These are phyloP conservation scores for Camelina laxa DNA, from an alignment of 345 rosid genomes.

Conservation along the genomic window DNA sequence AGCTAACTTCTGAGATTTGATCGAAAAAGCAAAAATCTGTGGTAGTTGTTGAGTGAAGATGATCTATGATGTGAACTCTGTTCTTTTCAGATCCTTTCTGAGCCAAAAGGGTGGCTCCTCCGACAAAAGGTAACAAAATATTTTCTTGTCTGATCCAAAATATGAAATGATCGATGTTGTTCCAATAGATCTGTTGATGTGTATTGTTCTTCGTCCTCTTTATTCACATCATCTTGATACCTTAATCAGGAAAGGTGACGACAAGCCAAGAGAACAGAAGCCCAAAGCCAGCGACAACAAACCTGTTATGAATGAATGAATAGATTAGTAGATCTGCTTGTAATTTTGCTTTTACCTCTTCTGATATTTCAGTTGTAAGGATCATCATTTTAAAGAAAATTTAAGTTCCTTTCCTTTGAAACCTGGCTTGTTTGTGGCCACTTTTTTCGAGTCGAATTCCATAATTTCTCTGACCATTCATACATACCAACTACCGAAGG, in stretches of 20 bases:
- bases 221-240: neutral
- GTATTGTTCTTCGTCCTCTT: neutral
- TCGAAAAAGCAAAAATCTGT: neutral
- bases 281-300: slow-evolving; percentile 95
- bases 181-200: neutral
- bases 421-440: neutral
- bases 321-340: slow-evolving; percentile 20
- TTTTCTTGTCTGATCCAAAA: slow-evolving; percentile 2
- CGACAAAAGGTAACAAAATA: slow-evolving; percentile 69
- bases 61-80: slow-evolving; percentile 98
- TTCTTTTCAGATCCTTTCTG: slow-evolving; percentile 88
- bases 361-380: neutral
- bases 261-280: slow-evolving; percentile 92
- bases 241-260: slow-evolving; percentile 75
- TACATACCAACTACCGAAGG: neutral
- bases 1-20: slow-evolving; percentile 1
- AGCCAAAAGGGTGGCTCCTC: slow-evolving; percentile 94
- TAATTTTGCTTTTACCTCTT: neutral
- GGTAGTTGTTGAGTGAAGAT: slow-evolving; percentile 42
- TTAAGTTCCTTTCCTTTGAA: neutral
- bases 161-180: neutral
- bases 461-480: neutral
- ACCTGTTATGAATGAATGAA: slow-evolving; percentile 97
- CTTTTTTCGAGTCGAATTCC: neutral
- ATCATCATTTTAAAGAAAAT: neutral